Evolutionary conservation across 257 asterid genomes (phyloP).

Genomic region (Linderniella brevidens): DNA sequence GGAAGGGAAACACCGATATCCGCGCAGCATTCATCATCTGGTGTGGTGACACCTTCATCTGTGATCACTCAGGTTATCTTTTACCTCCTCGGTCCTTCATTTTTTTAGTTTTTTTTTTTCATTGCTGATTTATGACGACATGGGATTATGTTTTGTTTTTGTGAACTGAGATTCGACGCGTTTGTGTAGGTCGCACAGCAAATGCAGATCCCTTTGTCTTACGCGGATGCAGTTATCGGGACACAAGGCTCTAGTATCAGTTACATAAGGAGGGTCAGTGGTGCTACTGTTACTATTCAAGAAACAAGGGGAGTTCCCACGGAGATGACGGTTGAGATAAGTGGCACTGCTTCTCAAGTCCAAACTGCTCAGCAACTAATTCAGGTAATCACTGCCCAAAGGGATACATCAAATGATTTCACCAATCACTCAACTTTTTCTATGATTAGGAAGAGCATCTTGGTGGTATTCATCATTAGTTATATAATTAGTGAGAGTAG

Average conservation of each 20-base stretch:
- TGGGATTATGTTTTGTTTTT: background rate
- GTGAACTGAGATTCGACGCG: slow-evolving; percentile 7
- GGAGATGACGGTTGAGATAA: slow-evolving; percentile 95
- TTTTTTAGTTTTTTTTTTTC: background rate
- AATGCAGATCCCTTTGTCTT: slow-evolving; percentile 73
- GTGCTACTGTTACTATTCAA: slow-evolving; percentile 89
- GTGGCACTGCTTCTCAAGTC: slow-evolving; percentile 86
- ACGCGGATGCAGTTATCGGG: slow-evolving; percentile 98
- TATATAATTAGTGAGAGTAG: too few relatives aligned
- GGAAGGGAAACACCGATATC: slow-evolving; percentile 57
- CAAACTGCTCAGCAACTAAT: slow-evolving; percentile 91
- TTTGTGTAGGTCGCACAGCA: slow-evolving; percentile 57
- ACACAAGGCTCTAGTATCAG: slow-evolving; percentile 84
- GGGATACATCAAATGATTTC: background rate
- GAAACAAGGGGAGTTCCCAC: slow-evolving; percentile 88
- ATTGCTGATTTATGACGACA: too few relatives aligned
- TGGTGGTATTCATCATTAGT: too few relatives aligned
- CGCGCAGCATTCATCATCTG: slow-evolving; percentile 47
- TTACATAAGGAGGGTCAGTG: slow-evolving; percentile 83
- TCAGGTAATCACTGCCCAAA: slow-evolving; percentile 36
- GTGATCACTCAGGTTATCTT: slow-evolving; percentile 59
- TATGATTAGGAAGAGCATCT: too few relatives aligned
- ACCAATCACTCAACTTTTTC: background rate
- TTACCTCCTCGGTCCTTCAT: background rate
- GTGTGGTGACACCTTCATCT: slow-evolving; percentile 52